phyloP scores from a whole-genome alignment of 345 rosid species.

The Eucalyptus cladocalyx region DNA sequence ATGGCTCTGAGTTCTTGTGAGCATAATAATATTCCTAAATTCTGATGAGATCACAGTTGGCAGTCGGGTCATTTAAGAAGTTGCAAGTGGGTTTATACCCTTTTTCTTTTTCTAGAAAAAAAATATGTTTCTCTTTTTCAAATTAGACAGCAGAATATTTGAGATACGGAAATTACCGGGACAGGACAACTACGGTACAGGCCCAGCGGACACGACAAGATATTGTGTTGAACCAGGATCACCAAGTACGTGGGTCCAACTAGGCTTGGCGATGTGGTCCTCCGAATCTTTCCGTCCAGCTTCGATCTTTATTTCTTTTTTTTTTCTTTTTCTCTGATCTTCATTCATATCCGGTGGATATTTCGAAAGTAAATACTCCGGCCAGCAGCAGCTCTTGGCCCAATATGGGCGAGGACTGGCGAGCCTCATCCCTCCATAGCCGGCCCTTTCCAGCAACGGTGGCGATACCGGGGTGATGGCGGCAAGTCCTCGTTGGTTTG shows the following conservation, averaged over 20 bases:
- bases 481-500: no score
- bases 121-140: neutral
- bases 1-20: neutral
- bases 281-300: neutral
- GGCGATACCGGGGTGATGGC: no score
- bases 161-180: neutral
- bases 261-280: neutral
- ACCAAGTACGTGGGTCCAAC: neutral
- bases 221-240: neutral
- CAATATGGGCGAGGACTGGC: no score
- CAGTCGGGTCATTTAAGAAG: neutral
- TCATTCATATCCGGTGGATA: neutral
- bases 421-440: no score
- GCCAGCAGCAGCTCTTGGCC: no score
- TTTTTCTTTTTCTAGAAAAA: neutral
- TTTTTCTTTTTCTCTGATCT: fast-evolving
- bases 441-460: no score
- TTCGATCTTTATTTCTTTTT: neutral
- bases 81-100: neutral
- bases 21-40: neutral
- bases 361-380: neutral
- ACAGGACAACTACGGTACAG: neutral
- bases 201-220: neutral
- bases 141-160: neutral
- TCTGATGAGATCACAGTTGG: neutral